Evolutionary conservation across 441 rosid species (phyloP).

Genomic region (Syzygium syzygioides): DNA sequence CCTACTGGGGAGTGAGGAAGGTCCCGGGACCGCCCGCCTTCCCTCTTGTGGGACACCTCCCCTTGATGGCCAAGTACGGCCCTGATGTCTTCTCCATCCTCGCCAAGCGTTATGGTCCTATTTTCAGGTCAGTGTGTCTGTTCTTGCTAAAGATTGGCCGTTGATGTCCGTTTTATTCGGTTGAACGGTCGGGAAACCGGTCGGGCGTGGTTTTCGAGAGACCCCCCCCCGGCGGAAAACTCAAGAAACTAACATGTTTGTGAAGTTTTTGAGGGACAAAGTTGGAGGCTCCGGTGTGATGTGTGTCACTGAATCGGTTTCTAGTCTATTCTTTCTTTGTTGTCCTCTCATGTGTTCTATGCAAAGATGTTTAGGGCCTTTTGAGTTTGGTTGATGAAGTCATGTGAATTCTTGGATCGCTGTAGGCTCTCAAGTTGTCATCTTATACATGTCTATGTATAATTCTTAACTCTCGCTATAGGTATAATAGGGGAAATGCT

Average conservation of each 20-base stretch:
- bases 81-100: conserved; percentile 82
- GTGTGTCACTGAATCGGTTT: background rate
- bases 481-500: background rate
- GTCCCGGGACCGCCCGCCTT: conserved; percentile 69
- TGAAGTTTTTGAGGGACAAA: background rate
- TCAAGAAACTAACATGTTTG: background rate
- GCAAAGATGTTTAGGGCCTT: background rate
- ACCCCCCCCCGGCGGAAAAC: background rate
- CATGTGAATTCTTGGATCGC: background rate
- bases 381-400: background rate
- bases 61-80: conserved; percentile 79
- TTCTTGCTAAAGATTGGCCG: background rate
- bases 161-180: background rate
- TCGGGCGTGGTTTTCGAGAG: background rate
- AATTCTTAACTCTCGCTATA: background rate
- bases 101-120: conserved; percentile 77
- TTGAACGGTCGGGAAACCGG: background rate
- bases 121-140: conserved; percentile 55
- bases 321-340: background rate
- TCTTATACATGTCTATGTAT: background rate
- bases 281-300: background rate
- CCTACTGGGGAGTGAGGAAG: conserved; percentile 77
- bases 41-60: conserved; percentile 88
- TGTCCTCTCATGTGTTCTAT: background rate
- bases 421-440: background rate